A percentile compares a stretch with the other conserved stretches of the same genome.
Evolutionary conservation across 805 yeast species (phyloP).

Genomic region (Hanseniaspora hatyaiensis): DNA sequence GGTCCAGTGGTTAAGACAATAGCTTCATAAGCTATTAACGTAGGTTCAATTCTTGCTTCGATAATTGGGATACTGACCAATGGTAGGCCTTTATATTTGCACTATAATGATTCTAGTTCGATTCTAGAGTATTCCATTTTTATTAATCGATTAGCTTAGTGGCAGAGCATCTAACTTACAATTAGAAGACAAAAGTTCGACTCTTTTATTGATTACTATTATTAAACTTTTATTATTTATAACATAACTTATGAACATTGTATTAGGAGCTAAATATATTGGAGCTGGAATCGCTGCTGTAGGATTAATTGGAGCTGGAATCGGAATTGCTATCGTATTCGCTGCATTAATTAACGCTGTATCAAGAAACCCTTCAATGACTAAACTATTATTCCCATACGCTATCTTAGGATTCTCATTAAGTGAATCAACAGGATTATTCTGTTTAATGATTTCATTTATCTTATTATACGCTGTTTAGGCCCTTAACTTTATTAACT

Average conservation of each 20-base stretch:
- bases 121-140: not conserved
- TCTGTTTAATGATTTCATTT: conserved; percentile 17
- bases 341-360: conserved; percentile 17
- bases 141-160: conserved; percentile 1
- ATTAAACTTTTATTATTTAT: not conserved
- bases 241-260: conserved; percentile 17
- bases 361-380: conserved; percentile 16
- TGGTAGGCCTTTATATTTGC: not conserved
- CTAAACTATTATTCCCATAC: conserved; percentile 14
- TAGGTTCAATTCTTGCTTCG: too few relatives aligned
- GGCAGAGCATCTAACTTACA: not conserved
- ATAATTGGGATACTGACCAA: not conserved
- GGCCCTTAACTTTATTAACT: not conserved
- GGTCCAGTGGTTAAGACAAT: too few relatives aligned
- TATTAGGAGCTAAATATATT: conserved; percentile 17
- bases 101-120: not conserved
- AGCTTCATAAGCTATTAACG: too few relatives aligned
- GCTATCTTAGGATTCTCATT: conserved; percentile 17
- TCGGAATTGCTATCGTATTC: conserved; percentile 17
- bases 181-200: not conserved
- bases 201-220: not conserved
- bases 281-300: conserved; percentile 17
- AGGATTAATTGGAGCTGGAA: conserved; percentile 16
- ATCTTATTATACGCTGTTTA: conserved; percentile 17
- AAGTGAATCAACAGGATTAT: conserved; percentile 16